phyloP scores from a whole-genome alignment of 2,329 filamentous ascomycete genomes.

The Dothiorella sarmentorum region DNA sequence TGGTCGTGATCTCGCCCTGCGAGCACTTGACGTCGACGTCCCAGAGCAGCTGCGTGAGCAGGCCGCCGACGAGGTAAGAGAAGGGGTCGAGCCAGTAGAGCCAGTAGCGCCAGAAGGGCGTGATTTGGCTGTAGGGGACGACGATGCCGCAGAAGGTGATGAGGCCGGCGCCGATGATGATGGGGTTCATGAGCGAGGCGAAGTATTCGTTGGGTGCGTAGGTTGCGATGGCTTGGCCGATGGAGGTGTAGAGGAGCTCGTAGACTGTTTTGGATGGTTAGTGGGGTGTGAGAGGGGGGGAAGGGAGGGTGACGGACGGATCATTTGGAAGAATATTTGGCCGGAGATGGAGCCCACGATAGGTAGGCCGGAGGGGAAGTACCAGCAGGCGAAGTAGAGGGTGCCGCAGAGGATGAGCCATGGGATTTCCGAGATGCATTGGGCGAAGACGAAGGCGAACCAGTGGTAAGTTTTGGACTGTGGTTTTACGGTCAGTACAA shows the following conservation, averaged over 20 bases:
- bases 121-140: slow-evolving; percentile 59
- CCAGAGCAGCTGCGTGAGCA: slow-evolving; percentile 67
- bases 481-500: not conserved
- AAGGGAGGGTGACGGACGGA: slow-evolving; percentile 76
- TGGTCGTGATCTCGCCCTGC: slow-evolving; percentile 62
- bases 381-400: slow-evolving; percentile 63
- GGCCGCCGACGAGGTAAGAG: slow-evolving; percentile 72
- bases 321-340: slow-evolving; percentile 74
- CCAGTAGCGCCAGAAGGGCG: slow-evolving; percentile 58
- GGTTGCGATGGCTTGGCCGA: slow-evolving; percentile 41
- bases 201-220: slow-evolving; percentile 67
- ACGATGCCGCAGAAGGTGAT: slow-evolving; percentile 75
- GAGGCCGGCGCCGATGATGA: not conserved
- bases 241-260: slow-evolving; percentile 42
- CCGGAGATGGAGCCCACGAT: slow-evolving; percentile 58
- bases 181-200: slow-evolving; percentile 34
- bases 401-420: slow-evolving; percentile 62
- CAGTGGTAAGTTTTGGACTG: slow-evolving; percentile 71
- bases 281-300: no score
- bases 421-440: slow-evolving; percentile 68
- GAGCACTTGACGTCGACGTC: slow-evolving; percentile 65
- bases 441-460: slow-evolving; percentile 68
- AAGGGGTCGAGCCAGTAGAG: slow-evolving; percentile 77
- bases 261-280: no score
- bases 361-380: slow-evolving; percentile 76